Evolutionary conservation across 2,329 filamentous ascomycete species (phyloP).

Genomic region (Huntiella decipiens): DNA sequence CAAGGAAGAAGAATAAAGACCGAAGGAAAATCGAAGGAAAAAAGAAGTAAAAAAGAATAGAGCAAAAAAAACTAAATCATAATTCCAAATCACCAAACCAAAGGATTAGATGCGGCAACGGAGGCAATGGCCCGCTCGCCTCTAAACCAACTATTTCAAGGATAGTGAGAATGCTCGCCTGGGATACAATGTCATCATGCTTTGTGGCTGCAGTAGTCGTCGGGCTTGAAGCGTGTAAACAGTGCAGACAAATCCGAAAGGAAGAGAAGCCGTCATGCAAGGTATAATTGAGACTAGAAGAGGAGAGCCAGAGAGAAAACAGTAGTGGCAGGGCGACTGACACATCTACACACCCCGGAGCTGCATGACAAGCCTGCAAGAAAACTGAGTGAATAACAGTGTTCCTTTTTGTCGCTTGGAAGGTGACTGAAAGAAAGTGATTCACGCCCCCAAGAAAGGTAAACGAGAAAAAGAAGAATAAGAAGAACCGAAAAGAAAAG

Average conservation of each 20-base stretch:
- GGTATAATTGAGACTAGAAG: neutral
- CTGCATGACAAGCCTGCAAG: too few species aligned
- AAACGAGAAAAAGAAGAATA: constrained; percentile 1
- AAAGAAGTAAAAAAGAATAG: neutral
- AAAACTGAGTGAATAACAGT: too few species aligned
- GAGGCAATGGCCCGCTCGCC: too few species aligned
- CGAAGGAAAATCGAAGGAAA: neutral
- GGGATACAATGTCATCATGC: neutral
- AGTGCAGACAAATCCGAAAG: neutral
- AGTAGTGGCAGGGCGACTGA: neutral
- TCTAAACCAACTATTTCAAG: neutral
- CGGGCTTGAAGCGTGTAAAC: neutral
- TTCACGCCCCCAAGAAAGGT: neutral
- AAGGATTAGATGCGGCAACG: too few species aligned
- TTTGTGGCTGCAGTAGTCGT: neutral
- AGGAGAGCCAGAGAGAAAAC: neutral
- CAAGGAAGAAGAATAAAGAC: neutral
- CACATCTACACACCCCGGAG: neutral
- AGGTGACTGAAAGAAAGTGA: too few species aligned
- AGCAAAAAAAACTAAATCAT: neutral
- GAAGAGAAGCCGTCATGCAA: neutral
- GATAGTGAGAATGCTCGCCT: neutral
- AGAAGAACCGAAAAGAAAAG: neutral
- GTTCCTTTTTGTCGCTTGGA: too few species aligned
- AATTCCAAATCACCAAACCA: neutral